Base-by-base conservation (phyloP, 805 yeast species). In the Lipomyces starkeyi region DNA sequence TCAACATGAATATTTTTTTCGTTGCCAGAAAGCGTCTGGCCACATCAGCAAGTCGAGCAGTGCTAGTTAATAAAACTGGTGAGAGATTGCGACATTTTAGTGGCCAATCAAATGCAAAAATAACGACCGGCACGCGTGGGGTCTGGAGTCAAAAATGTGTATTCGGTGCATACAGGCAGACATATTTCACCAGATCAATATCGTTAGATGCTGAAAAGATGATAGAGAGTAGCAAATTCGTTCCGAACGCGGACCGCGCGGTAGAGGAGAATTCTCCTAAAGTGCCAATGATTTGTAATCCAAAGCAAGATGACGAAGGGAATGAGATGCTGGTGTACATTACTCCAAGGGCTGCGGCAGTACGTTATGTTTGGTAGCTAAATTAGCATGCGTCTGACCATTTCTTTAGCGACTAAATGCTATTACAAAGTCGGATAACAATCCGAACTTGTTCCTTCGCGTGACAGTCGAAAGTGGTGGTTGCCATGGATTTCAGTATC, bases 401-500 rank as follows among this genome's bases (percentile, higher is more conserved):
- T 52, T 9, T 57, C n/a, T 6, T 2, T 32, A 73, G 74, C 90
- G 89, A 76, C 80, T 91, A 56, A 83, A 82, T 35, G 73, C 73
- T 2, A 83, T 91, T 9, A 83, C 87, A 13, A 73, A 76, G 6
- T 81, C 80, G 9, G 96, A 91, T 65, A 72, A 80, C 8, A 84
- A 88, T 63, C 86, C 87, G 0, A 80, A 86, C 43, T 74, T 87
- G n/a, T 91, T 92, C 0, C 80, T 94, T 22, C 82, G 90, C 62
- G 86, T 94, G 2, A 80, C 83, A 13, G 98, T 95, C 9, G 97
- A 93, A 74, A 90, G 97, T 75, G 99, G 99, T 9, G 99, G 99
- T 1, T 95, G 99, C 77, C 99, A 95, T 78, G 99, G 99, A 22
- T 95, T 91, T 79, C 98, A 95, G 78, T 95, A 95, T 76, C 85